Evolutionary conservation across 306 rosid species (phyloP).

Genomic region (Pyrus bretschneideri): DNA sequence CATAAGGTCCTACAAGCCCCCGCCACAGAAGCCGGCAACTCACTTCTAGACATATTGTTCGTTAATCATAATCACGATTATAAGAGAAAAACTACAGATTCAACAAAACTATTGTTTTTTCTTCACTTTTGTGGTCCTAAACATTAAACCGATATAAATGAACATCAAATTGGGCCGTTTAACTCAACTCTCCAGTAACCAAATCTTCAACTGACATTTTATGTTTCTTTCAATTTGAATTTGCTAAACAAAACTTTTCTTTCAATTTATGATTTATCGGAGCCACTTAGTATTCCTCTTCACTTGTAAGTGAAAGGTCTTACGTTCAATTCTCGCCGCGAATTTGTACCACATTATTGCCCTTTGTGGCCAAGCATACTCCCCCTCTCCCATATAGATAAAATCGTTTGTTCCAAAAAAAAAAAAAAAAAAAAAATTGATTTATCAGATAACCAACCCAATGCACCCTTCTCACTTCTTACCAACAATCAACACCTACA

Average conservation of each 20-base stretch:
- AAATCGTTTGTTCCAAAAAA: too few species aligned
- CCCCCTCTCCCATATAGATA: too few species aligned
- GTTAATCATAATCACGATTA: background rate
- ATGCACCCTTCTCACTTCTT: background rate
- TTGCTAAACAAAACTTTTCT: background rate
- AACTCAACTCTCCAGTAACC: background rate
- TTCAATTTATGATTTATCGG: background rate
- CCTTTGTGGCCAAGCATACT: too few species aligned
- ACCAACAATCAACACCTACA: background rate
- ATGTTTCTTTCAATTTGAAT: background rate
- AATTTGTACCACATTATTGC: too few species aligned
- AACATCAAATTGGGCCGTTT: background rate
- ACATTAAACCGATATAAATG: background rate
- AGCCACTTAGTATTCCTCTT: too few species aligned
- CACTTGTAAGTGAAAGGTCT: too few species aligned
- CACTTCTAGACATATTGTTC: background rate
- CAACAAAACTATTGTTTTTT: background rate
- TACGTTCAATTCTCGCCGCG: too few species aligned
- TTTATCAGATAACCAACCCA: too few species aligned
- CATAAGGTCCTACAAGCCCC: background rate
- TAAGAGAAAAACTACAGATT: background rate
- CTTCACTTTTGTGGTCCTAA: background rate
- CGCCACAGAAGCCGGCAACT: background rate
- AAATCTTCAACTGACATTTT: background rate
- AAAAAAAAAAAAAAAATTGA: too few species aligned